Evolutionary conservation across 805 yeast genomes (phyloP).

Genomic region (Nadsonia fulvescens): DNA sequence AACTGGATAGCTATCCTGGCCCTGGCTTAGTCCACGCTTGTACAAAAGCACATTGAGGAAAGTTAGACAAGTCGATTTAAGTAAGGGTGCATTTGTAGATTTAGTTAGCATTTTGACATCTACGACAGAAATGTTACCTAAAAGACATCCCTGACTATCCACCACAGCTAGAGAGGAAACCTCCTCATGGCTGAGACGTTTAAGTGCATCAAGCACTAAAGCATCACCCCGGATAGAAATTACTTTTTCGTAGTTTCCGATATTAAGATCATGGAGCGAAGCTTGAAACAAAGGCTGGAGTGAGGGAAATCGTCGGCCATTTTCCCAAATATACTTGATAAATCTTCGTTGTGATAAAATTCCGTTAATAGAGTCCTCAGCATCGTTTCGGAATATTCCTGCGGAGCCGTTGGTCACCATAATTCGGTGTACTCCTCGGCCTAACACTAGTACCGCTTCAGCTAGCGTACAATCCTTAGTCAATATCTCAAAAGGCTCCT

Average conservation of each 20-base stretch:
- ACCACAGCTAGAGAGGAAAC: slow-evolving; percentile 88
- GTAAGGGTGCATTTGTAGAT: slow-evolving; percentile 68
- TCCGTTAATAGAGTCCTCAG: slow-evolving; percentile 52
- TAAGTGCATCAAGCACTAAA: slow-evolving; percentile 67
- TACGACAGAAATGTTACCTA: slow-evolving; percentile 88
- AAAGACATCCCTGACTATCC: slow-evolving; percentile 51
- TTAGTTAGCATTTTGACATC: slow-evolving; percentile 81
- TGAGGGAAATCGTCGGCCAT: slow-evolving; percentile 69
- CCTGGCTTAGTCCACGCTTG: slow-evolving; percentile 80
- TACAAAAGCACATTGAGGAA: slow-evolving; percentile 74
- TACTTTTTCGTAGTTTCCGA: slow-evolving; percentile 47
- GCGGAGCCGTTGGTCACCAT: slow-evolving; percentile 47
- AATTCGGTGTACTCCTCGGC: slow-evolving; percentile 90
- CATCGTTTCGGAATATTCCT: too few species aligned
- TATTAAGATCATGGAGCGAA: slow-evolving; percentile 50
- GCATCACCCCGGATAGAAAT: slow-evolving; percentile 77
- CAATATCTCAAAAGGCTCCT: slow-evolving; percentile 72
- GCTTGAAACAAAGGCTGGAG: slow-evolving; percentile 59
- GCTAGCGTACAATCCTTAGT: slow-evolving; percentile 42
- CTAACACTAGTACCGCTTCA: slow-evolving; percentile 68
- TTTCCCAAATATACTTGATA: slow-evolving; percentile 76
- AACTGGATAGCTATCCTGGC: slow-evolving; percentile 91
- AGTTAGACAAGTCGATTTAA: slow-evolving; percentile 70
- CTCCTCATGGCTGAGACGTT: slow-evolving; percentile 66
- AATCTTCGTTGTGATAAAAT: slow-evolving; percentile 81